phyloP scores from a whole-genome alignment of 352 stramenopile genomes.

The Phytophthora cryptogea region DNA sequence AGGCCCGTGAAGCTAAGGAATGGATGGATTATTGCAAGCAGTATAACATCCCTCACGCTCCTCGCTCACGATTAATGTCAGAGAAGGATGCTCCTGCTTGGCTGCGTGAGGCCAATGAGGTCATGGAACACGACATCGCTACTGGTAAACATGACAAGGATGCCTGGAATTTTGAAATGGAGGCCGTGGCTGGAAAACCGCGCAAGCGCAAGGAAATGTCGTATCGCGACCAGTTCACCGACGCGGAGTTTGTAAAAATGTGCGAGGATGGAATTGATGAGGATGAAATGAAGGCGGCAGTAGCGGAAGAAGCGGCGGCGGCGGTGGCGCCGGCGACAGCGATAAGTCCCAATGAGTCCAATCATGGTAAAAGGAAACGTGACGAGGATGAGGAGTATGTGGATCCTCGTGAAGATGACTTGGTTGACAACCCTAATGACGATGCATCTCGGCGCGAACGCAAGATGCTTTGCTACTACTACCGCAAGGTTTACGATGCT shows the following conservation, averaged over 20 bases:
- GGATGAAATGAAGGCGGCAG: slow-evolving; percentile 27
- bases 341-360: slow-evolving; percentile 29
- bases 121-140: slow-evolving; percentile 61
- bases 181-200: slow-evolving; percentile 43
- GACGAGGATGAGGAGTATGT: slow-evolving; percentile 35
- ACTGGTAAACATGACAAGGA: slow-evolving; percentile 62
- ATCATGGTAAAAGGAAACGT: slow-evolving; percentile 36
- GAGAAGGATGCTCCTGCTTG: slow-evolving; percentile 74
- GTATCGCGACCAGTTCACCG: slow-evolving; percentile 85
- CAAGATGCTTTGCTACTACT: slow-evolving; percentile 81
- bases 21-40: slow-evolving; percentile 76
- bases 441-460: slow-evolving; percentile 53
- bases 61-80: slow-evolving; percentile 68
- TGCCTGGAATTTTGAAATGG: slow-evolving; percentile 67
- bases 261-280: slow-evolving; percentile 83
- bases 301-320: neutral
- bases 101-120: slow-evolving; percentile 71
- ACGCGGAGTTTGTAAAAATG: slow-evolving; percentile 89
- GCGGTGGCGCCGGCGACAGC: neutral
- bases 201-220: slow-evolving; percentile 87
- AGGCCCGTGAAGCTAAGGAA: slow-evolving; percentile 61
- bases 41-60: slow-evolving; percentile 42
- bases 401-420: slow-evolving; percentile 32
- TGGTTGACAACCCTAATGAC: slow-evolving; percentile 37
- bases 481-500: slow-evolving; percentile 85